Evolutionary conservation across 495 filamentous ascomycete genomes (phyloP).

Genomic region (Aspergillus bridgeri): DNA sequence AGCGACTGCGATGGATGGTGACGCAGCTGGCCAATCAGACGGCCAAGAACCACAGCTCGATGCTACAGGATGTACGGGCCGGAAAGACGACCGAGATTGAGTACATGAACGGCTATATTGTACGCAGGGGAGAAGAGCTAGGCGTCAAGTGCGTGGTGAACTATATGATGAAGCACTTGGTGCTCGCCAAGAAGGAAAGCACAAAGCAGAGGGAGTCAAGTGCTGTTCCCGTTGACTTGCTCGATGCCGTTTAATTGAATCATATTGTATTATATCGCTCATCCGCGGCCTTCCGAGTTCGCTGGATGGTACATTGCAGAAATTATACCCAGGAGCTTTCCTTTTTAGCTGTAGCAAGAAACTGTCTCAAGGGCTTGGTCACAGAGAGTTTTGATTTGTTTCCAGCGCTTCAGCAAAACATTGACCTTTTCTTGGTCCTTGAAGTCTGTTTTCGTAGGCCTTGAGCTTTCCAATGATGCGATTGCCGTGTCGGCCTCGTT

Average conservation of each 20-base stretch:
- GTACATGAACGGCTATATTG: conserved; percentile 82
- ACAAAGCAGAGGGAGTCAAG: conserved; percentile 21
- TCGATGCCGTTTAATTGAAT: conserved; percentile 10
- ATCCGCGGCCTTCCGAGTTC: background rate
- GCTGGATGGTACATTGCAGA: background rate
- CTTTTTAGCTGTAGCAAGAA: conserved; percentile 19
- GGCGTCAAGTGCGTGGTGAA: conserved; percentile 65
- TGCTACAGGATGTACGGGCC: conserved; percentile 71
- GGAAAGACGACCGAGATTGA: conserved; percentile 70
- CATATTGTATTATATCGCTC: conserved; percentile 12
- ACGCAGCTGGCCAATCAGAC: conserved; percentile 59
- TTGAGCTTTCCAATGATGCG: conserved; percentile 29
- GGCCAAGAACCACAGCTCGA: conserved; percentile 66
- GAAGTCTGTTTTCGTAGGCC: conserved; percentile 21
- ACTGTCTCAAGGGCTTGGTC: conserved; percentile 25
- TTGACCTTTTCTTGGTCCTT: conserved; percentile 28
- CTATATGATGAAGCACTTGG: conserved; percentile 60
- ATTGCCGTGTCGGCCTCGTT: conserved; percentile 35
- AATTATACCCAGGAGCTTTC: background rate
- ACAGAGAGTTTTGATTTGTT: conserved; percentile 47
- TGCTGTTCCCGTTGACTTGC: conserved; percentile 35
- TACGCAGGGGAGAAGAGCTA: conserved; percentile 63
- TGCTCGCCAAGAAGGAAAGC: conserved; percentile 35
- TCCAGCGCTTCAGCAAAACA: conserved; percentile 47
- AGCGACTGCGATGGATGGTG: conserved; percentile 54